Evolutionary conservation across 2,329 filamentous ascomycete species (phyloP).

Genomic region (Botrytis aclada): DNA sequence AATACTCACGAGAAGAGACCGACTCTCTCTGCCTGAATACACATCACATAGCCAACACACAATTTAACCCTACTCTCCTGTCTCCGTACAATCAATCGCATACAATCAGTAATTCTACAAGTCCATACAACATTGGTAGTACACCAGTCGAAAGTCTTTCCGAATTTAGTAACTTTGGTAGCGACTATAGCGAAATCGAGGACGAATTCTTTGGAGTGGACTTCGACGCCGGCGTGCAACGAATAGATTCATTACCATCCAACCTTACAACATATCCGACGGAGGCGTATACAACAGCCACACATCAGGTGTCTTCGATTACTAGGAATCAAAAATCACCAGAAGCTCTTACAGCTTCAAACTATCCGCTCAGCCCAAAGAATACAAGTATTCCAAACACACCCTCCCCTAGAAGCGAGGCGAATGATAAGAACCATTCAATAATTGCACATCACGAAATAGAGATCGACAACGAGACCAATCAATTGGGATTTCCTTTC

Average conservation of each 20-base stretch:
- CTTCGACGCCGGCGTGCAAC: slow-evolving; percentile 34
- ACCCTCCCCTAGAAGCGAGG: slow-evolving; percentile 28
- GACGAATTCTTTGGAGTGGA: slow-evolving; percentile 39
- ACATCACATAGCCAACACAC: slow-evolving; percentile 25
- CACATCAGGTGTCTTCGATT: slow-evolving; percentile 25
- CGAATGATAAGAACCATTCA: slow-evolving; percentile 26
- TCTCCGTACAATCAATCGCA: slow-evolving; percentile 34
- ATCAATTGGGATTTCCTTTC: slow-evolving; percentile 24
- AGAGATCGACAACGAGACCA: slow-evolving; percentile 26
- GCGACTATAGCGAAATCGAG: slow-evolving; percentile 34
- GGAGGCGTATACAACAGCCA: slow-evolving; percentile 23
- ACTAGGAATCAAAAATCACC: slow-evolving; percentile 22
- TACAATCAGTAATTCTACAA: slow-evolving; percentile 34
- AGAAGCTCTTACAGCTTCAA: slow-evolving; percentile 25
- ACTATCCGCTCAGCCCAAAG: slow-evolving; percentile 34
- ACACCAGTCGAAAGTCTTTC: slow-evolving; percentile 34
- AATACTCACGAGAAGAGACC: slow-evolving; percentile 29
- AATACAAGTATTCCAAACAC: slow-evolving; percentile 33
- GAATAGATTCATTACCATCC: slow-evolving; percentile 28
- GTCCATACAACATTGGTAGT: slow-evolving; percentile 32
- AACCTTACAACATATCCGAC: slow-evolving; percentile 23
- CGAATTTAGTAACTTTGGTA: slow-evolving; percentile 35
- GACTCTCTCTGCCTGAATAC: slow-evolving; percentile 30
- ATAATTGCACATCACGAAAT: slow-evolving; percentile 30
- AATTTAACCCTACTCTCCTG: slow-evolving; percentile 29